A percentile compares a stretch with the other conserved stretches of the same genome.
phyloP scores from a whole-genome alignment of 2,329 filamentous ascomycete genomes.

The Fusarium bulbicola region DNA sequence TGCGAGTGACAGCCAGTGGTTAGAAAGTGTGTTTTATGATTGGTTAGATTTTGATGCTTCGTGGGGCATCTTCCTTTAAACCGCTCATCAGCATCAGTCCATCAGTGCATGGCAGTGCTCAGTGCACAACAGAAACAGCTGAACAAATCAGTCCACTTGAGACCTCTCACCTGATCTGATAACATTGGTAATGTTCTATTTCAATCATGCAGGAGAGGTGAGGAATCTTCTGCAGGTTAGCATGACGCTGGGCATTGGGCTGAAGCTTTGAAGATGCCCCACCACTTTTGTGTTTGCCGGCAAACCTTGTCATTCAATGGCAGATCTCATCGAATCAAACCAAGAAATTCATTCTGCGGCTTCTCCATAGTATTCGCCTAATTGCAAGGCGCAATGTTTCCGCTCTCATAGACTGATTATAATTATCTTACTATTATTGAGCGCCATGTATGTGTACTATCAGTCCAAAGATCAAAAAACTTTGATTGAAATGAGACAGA shows the following conservation, averaged over 20 bases:
- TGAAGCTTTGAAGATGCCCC: background rate
- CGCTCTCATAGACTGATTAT: accelerated
- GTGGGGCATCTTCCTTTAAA: background rate
- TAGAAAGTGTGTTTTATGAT: background rate
- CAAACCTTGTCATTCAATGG: background rate
- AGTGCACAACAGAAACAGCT: background rate
- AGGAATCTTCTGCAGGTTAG: accelerated
- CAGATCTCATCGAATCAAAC: background rate
- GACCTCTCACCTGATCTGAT: background rate
- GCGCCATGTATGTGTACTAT: accelerated
- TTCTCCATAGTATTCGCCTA: too few species aligned
- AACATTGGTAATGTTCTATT: accelerated
- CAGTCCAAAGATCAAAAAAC: too few species aligned
- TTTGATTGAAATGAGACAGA: too few species aligned
- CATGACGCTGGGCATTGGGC: background rate
- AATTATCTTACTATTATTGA: accelerated
- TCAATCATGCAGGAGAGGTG: accelerated
- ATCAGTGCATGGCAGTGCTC: background rate
- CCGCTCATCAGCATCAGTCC: background rate
- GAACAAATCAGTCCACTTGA: background rate
- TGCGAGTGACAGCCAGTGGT: background rate
- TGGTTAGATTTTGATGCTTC: accelerated
- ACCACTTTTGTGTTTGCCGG: background rate
- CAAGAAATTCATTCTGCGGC: too few species aligned
- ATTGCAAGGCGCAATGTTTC: too few species aligned